Evolutionary conservation across 169 alveolate species (phyloP), one percentile per base, ranked within the genome.

Genomic region (Amoebophrya sp.): DNA sequence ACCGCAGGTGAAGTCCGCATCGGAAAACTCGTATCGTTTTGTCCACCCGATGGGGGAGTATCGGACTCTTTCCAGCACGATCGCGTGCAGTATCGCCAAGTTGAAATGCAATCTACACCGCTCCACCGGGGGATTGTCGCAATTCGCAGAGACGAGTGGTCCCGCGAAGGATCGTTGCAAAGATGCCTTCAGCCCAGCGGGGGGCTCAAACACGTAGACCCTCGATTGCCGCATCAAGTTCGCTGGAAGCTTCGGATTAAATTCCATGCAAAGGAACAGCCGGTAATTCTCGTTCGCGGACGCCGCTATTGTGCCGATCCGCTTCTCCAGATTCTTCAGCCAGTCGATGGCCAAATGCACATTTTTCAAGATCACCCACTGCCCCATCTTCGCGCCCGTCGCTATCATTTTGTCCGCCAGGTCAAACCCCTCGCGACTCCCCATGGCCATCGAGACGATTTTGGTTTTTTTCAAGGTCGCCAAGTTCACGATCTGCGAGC

Each of bases 41-140:
- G 99, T 97, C 99, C 99, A 99, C 53, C 99, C 92, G 54, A 32
- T 29, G 3, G 40, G 90, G 3, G 54, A 10, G 3, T 88, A 89
- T 66, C 77, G 91, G 39, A 98, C 95, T 93, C 99, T 95, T 92
- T 98, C 99, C 89, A 97, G 95, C 29, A 98, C 95, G 35, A 99
- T 98, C 41, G 99, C 99, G 94, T 99, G 99, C 93, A 98, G 96
- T 97, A 99, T 97, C 53, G 99, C 97, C 40, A 98, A 95, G 90
- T 98, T 95, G 97, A 98, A 97, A 93, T 98, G 99, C 39, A 99
- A 95, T 93, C 99, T 53, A 66, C 93, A 92, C 54, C 93, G 92
- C 77, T 92, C 93, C 40, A 92, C 93, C 0, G 93, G 93, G 14
- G 40, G 92, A 23, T 90, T 90, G 40, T 92, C 93, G 0, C 92